phyloP scores from a whole-genome alignment of 768 basidiomycete species.

The Collybiopsis confluens region DNA sequence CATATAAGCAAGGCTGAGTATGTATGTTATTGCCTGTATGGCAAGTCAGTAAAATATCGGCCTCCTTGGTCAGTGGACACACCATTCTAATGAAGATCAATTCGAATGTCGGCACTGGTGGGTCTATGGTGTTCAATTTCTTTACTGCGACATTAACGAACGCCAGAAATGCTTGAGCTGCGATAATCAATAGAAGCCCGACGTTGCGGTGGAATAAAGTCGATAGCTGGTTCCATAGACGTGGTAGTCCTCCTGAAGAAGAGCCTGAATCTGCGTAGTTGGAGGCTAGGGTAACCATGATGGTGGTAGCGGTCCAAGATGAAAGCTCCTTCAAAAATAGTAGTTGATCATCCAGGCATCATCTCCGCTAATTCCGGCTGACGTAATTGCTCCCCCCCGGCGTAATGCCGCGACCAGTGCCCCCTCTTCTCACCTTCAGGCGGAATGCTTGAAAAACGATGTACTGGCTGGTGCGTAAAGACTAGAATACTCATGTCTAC shows the following conservation, averaged over 20 bases:
- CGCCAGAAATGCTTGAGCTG: slow-evolving; percentile 56
- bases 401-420: no score
- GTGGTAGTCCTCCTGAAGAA: background rate
- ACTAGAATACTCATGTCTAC: no score
- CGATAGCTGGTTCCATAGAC: background rate
- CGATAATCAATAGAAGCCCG: slow-evolving; percentile 57
- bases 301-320: background rate
- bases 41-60: background rate
- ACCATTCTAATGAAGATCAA: slow-evolving; percentile 61
- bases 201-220: slow-evolving; percentile 1
- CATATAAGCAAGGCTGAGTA: slow-evolving; percentile 50
- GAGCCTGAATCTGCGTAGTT: background rate
- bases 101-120: slow-evolving; percentile 55
- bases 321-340: background rate
- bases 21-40: slow-evolving; percentile 44
- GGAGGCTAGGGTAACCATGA: background rate
- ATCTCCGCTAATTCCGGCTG: no score
- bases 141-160: slow-evolving; percentile 64
- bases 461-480: no score
- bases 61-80: slow-evolving; percentile 9
- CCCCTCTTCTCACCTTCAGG: no score
- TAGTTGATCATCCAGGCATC: no score
- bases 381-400: no score
- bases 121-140: slow-evolving; percentile 50
- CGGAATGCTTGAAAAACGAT: no score